Conservation (phyloP, 192 early-diverging fungal genomes). For the Jimgerdemannia lactiflua region DNA sequence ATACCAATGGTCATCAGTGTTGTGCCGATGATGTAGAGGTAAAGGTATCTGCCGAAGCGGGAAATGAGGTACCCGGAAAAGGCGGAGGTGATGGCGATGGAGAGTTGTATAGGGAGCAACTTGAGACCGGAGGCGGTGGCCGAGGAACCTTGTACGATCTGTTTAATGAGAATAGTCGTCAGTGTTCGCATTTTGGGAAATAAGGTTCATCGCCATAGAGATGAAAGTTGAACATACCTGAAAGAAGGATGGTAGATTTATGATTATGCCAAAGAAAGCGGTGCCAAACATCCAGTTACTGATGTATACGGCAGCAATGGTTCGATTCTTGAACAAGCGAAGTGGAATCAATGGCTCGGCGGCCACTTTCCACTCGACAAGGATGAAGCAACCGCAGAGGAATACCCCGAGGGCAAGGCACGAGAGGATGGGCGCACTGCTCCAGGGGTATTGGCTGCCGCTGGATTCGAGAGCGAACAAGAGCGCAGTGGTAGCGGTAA, state of each 20-base stretch:
- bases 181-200: neutral
- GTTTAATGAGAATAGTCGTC: slow-evolving; percentile 14
- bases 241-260: slow-evolving; percentile 79
- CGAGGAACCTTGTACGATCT: slow-evolving; percentile 64
- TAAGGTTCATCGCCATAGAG: slow-evolving; percentile 1
- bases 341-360: slow-evolving; percentile 72
- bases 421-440: slow-evolving; percentile 51
- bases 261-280: slow-evolving; percentile 58
- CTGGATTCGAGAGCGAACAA: slow-evolving; percentile 74
- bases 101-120: slow-evolving; percentile 35
- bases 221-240: slow-evolving; percentile 28
- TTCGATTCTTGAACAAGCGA: slow-evolving; percentile 60
- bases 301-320: slow-evolving; percentile 51
- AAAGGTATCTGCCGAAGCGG: slow-evolving; percentile 14
- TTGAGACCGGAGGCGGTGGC: slow-evolving; percentile 39
- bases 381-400: slow-evolving; percentile 49
- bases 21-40: slow-evolving; percentile 50
- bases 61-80: slow-evolving; percentile 20
- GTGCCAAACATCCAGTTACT: slow-evolving; percentile 65
- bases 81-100: slow-evolving; percentile 17
- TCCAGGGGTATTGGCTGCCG: slow-evolving; percentile 70
- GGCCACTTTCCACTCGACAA: slow-evolving; percentile 61
- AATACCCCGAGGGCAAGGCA: slow-evolving; percentile 46
- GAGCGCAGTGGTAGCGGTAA: slow-evolving; percentile 49
- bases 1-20: slow-evolving; percentile 59